Evolutionary conservation across 2,329 filamentous ascomycete species (phyloP).

Genomic region (Cladosporium sp.): DNA sequence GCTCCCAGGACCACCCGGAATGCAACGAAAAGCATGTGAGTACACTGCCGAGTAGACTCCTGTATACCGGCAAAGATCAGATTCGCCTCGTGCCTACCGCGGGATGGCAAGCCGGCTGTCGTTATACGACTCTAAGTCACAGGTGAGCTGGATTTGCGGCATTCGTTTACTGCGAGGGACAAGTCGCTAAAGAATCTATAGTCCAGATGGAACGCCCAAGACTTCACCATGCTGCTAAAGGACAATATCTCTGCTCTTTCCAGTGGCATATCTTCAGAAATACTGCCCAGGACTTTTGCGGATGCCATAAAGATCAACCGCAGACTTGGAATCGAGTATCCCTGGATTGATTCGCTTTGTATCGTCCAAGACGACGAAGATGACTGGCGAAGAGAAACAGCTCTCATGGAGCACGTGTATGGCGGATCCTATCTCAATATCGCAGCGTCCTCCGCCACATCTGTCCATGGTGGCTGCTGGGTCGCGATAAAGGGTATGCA

Average conservation of each 20-base stretch:
- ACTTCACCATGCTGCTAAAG: not conserved
- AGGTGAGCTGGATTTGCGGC: not conserved
- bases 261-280: not conserved
- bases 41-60: not conserved
- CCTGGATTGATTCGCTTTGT: slow-evolving; percentile 24
- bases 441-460: not conserved
- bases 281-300: slow-evolving; percentile 4
- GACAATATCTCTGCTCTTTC: not conserved
- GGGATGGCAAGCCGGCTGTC: not conserved
- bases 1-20: not conserved
- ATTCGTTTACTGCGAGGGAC: not conserved
- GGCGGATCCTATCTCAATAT: not conserved
- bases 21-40: not conserved
- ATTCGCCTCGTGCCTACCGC: not conserved
- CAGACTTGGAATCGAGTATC: slow-evolving; percentile 9
- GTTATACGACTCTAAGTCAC: not conserved
- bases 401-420: slow-evolving; percentile 5
- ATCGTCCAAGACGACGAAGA: slow-evolving; percentile 22
- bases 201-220: not conserved
- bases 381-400: slow-evolving; percentile 19
- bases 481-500: not conserved
- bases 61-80: not conserved
- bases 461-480: not conserved
- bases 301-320: slow-evolving; percentile 15
- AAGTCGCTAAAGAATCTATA: not conserved